These are phyloP conservation scores for Venturia pyrina DNA, from an alignment of 2,329 filamentous ascomycete species.

Conservation along the genomic window DNA sequence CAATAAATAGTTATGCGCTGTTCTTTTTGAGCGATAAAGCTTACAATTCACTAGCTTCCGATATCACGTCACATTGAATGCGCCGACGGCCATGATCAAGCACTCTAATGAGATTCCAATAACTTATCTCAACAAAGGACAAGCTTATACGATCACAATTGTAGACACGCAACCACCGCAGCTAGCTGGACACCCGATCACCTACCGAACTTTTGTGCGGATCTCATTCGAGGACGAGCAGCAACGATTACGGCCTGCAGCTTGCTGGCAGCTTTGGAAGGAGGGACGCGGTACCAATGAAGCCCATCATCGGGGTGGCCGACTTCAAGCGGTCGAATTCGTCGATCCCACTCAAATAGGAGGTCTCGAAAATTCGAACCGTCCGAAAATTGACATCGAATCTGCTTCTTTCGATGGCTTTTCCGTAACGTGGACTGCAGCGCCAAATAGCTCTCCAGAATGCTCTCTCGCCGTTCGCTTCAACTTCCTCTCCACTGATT, in stretches of 20 bases:
- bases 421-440: conserved; percentile 78
- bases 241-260: conserved; percentile 70
- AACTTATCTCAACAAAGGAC: conserved; percentile 97
- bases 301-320: conserved; percentile 85
- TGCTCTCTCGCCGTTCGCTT: conserved; percentile 87
- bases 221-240: conserved; percentile 96
- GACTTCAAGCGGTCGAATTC: conserved; percentile 88
- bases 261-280: conserved; percentile 91
- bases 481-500: conserved; percentile 97
- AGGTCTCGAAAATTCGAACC: conserved; percentile 39
- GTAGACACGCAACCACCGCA: conserved; percentile 62
- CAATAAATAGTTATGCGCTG: conserved; percentile 4
- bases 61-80: conserved; percentile 81
- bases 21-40: not conserved
- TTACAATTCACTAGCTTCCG: conserved; percentile 51
- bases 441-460: conserved; percentile 56
- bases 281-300: conserved; percentile 93
- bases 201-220: conserved; percentile 85
- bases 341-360: conserved; percentile 56
- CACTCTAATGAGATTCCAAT: conserved; percentile 83
- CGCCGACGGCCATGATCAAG: conserved; percentile 93
- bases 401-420: conserved; percentile 85
- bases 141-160: conserved; percentile 81
- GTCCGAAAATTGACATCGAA: conserved; percentile 40
- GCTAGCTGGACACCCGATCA: conserved; percentile 49